A percentile compares a stretch with the other conserved stretches of the same genome.
Evolutionary conservation across 1,139 yeast genomes (phyloP).

Genomic region (Kazachstania sp.): DNA sequence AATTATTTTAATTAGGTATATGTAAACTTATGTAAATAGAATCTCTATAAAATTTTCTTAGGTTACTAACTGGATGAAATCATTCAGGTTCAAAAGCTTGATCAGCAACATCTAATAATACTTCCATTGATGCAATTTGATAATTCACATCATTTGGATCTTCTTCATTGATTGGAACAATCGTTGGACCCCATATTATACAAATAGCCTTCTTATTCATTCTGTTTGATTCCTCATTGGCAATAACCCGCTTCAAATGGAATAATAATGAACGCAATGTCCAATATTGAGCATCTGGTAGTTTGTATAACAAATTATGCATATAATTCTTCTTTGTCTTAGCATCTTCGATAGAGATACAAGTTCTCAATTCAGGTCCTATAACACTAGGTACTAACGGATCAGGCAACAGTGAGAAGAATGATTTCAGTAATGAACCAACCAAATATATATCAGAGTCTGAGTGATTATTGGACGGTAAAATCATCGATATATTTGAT

Average conservation of each 20-base stretch:
- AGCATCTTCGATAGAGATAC: slow-evolving; percentile 60
- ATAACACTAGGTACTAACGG: slow-evolving; percentile 55
- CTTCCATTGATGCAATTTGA: slow-evolving; percentile 78
- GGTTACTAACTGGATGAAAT: slow-evolving; percentile 1
- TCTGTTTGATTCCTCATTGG: slow-evolving; percentile 54
- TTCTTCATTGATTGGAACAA: slow-evolving; percentile 53
- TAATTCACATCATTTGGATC: slow-evolving; percentile 72
- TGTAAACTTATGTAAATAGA: background rate
- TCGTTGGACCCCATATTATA: slow-evolving; percentile 90
- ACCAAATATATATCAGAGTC: slow-evolving; percentile 70
- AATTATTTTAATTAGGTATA: background rate
- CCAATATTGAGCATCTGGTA: slow-evolving; percentile 93
- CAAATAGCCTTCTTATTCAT: slow-evolving; percentile 77
- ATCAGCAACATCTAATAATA: slow-evolving; percentile 71
- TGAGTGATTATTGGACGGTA: slow-evolving; percentile 42
- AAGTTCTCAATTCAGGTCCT: slow-evolving; percentile 54
- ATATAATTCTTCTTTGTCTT: slow-evolving; percentile 58
- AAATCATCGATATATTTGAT: slow-evolving; percentile 49
- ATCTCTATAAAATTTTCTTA: background rate
- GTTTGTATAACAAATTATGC: slow-evolving; percentile 77
- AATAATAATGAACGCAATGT: slow-evolving; percentile 76
- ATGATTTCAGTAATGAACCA: slow-evolving; percentile 62
- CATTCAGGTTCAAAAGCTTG: slow-evolving; percentile 75
- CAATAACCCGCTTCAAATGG: slow-evolving; percentile 71
- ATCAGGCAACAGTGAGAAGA: slow-evolving; percentile 62